A percentile compares a stretch with the other conserved stretches of the same genome.
phyloP scores from a whole-genome alignment of 176 grass and related monocot species.

The Carex kokanica region DNA sequence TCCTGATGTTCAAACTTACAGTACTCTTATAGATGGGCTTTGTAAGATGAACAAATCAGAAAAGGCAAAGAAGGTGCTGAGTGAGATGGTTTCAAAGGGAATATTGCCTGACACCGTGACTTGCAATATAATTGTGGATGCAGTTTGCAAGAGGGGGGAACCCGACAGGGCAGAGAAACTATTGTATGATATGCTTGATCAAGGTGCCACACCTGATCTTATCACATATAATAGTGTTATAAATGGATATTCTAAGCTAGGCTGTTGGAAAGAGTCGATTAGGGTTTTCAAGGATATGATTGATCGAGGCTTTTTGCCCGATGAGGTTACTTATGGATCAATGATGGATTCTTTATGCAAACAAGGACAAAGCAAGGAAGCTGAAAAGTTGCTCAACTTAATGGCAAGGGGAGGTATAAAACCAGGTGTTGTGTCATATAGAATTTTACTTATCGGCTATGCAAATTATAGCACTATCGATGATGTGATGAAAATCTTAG shows the following conservation, averaged over 20 bases:
- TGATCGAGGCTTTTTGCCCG: neutral
- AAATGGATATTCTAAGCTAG: neutral
- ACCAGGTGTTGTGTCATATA: neutral
- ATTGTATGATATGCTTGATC: neutral
- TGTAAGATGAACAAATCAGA: neutral
- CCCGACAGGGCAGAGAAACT: neutral
- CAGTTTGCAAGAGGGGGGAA: neutral
- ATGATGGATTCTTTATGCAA: conserved; percentile 15
- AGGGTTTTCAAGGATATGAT: conserved; percentile 11
- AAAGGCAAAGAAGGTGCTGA: neutral
- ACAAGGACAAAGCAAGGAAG: conserved; percentile 12
- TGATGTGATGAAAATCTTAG: neutral
- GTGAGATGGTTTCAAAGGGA: conserved; percentile 14
- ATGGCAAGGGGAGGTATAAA: neutral
- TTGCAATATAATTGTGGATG: neutral
- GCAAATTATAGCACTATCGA: neutral
- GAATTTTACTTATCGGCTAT: neutral
- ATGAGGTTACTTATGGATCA: neutral
- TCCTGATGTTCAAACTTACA: neutral
- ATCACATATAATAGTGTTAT: neutral
- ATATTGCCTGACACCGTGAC: neutral
- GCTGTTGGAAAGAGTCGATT: neutral
- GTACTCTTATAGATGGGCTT: conserved; percentile 2
- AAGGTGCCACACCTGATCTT: neutral
- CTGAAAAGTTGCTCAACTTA: neutral